Evolutionary conservation across 495 filamentous ascomycete species (phyloP).

Genomic region (Talaromyces trachyspermus): DNA sequence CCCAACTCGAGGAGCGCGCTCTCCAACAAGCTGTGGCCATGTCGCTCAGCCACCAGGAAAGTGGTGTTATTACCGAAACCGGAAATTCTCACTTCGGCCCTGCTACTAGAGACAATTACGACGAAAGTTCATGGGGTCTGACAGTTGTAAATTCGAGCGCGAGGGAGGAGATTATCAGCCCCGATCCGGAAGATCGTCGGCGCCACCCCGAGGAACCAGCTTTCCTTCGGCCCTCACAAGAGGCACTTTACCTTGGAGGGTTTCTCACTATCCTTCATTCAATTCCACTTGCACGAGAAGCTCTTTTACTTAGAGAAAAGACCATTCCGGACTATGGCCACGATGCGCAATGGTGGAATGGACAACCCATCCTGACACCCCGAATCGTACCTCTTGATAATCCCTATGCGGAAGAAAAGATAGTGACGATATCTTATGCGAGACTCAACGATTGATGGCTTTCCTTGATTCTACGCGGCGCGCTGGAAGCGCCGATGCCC

Average conservation of each 20-base stretch:
- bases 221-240: slow-evolving; percentile 62
- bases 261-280: slow-evolving; percentile 74
- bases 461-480: slow-evolving; percentile 74
- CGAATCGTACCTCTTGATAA: slow-evolving; percentile 49
- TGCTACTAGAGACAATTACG: slow-evolving; percentile 65
- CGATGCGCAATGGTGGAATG: slow-evolving; percentile 81
- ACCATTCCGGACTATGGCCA: slow-evolving; percentile 56
- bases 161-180: slow-evolving; percentile 54
- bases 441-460: slow-evolving; percentile 71
- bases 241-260: slow-evolving; percentile 53
- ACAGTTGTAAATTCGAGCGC: slow-evolving; percentile 46
- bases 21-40: slow-evolving; percentile 51
- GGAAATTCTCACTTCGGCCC: slow-evolving; percentile 55
- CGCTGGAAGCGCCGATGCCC: slow-evolving; percentile 60
- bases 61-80: slow-evolving; percentile 40
- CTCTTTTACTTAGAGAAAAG: slow-evolving; percentile 51
- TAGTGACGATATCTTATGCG: slow-evolving; percentile 42
- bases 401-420: slow-evolving; percentile 26
- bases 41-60: slow-evolving; percentile 51
- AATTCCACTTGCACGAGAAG: slow-evolving; percentile 74
- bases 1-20: slow-evolving; percentile 50
- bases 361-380: slow-evolving; percentile 51
- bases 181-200: slow-evolving; percentile 53
- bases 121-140: slow-evolving; percentile 71
- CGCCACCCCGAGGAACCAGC: slow-evolving; percentile 52